Base-by-base conservation (phyloP, 805 yeast species). In the Lipomyces kockii region DNA sequence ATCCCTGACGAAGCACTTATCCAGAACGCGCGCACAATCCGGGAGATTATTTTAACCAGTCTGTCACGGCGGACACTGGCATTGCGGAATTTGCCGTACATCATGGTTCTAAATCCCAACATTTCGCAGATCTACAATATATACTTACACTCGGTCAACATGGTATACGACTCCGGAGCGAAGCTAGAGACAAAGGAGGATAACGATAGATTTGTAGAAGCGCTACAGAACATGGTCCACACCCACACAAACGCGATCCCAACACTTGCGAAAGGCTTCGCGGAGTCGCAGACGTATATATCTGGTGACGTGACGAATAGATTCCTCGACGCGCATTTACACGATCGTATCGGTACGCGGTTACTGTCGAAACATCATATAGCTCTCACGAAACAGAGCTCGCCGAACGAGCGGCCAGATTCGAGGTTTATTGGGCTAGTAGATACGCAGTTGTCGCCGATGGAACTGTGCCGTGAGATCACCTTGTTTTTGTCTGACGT, bases 161-260 rank as follows among this genome's bases (percentile, higher is more conserved):
- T 57, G 22, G 59, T 72, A 17, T 84, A 92, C 80, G 80, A 84
- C 61, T 80, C 84, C 4, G 73, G 88, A 61, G 73, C 84, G 29
- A 75, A 80, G 1, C 82, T 86, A 6, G 73, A 78, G 68, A 85
- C 86, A 5, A 66, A 83, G 17, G 84, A 83, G 59, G 88, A 89
- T 65, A 89, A 89, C 73, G 77, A 76, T 2, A 73, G 75, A 56
- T 86, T 92, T 70, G 83, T 86, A 14, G 74, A 78, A 5, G 82
- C 87, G 5, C 79, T 94, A 60, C 78, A 81, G 27, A 79, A 84
- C 57, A 87, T 91, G 70, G 85, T 91, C 20, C 89, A 88, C 66
- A 82, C 87, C 52, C 98, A 94, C 76, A 84, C 91, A 17, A 97
- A 95, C 76, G 92, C 97, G 2, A 83, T 95, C 60, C 90, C 96